Percentiles rank a stretch among this genome's conserved stretches.
Evolutionary conservation across 2,329 filamentous ascomycete species (phyloP).

Genomic region (Neofusicoccum kwambonambiense): DNA sequence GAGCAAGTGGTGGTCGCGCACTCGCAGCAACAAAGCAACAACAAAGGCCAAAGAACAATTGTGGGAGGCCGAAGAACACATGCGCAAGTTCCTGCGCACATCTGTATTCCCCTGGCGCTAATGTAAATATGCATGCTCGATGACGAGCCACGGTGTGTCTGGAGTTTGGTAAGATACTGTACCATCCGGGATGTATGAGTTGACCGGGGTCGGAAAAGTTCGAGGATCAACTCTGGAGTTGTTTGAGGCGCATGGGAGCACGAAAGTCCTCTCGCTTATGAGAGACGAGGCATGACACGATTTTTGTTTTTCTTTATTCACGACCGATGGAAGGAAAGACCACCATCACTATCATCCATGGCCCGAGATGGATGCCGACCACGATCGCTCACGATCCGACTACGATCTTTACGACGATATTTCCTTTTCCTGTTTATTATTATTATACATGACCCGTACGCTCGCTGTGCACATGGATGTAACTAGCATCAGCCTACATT

Average conservation of each 20-base stretch:
- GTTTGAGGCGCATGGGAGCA: slow-evolving; percentile 11
- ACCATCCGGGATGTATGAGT: slow-evolving; percentile 1
- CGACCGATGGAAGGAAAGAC: not conserved
- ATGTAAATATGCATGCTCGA: slow-evolving; percentile 18
- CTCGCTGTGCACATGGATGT: slow-evolving; percentile 3
- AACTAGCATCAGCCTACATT: not conserved
- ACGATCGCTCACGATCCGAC: slow-evolving; percentile 10
- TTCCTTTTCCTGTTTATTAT: not conserved
- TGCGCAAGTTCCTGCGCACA: slow-evolving; percentile 34
- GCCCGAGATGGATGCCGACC: slow-evolving; percentile 14
- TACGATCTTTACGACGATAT: not conserved
- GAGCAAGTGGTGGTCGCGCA: slow-evolving; percentile 31
- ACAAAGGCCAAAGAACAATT: slow-evolving; percentile 34
- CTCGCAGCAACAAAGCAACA: slow-evolving; percentile 23
- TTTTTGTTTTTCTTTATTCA: not conserved
- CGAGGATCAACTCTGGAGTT: not conserved
- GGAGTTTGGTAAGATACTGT: slow-evolving; percentile 11
- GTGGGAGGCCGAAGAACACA: slow-evolving; percentile 35
- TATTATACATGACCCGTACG: not conserved
- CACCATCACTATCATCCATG: slow-evolving; percentile 16
- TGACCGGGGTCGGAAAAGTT: not conserved
- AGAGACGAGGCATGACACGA: slow-evolving; percentile 7
- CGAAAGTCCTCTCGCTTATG: slow-evolving; percentile 7
- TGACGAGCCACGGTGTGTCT: slow-evolving; percentile 9
- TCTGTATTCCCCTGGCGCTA: slow-evolving; percentile 34